Conservation (phyloP, 176 grass and related monocot species). For the Alopecurus myosuroides region DNA sequence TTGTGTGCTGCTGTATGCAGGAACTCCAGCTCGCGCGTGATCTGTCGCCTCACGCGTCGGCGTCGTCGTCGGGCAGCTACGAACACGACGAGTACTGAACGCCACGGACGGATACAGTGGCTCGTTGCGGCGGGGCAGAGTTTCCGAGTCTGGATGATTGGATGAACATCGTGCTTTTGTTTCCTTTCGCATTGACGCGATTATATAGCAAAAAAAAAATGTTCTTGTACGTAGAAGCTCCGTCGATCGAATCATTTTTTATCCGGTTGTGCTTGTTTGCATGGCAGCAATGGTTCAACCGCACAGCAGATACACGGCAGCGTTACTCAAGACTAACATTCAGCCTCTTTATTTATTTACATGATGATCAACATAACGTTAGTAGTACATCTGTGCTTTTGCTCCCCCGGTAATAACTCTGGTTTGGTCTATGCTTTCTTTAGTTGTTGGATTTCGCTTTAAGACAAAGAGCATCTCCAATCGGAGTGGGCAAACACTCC, state of each 20-base stretch:
- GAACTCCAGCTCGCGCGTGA: slow-evolving; percentile 56
- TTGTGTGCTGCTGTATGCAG: slow-evolving; percentile 12
- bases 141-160: background rate
- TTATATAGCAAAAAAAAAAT: background rate
- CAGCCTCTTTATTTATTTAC: background rate
- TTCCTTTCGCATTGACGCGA: background rate
- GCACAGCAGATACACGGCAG: slow-evolving; percentile 2
- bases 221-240: background rate
- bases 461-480: too few species aligned
- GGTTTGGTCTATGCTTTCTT: background rate
- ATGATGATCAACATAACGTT: background rate
- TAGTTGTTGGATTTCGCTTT: too few species aligned
- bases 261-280: slow-evolving; percentile 4
- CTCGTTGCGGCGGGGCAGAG: background rate
- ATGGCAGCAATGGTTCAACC: slow-evolving; percentile 14
- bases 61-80: slow-evolving; percentile 28
- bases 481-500: too few species aligned
- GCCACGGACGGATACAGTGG: background rate
- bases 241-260: slow-evolving; percentile 1
- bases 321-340: background rate
- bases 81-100: slow-evolving; percentile 22
- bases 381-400: background rate
- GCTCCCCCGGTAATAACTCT: background rate
- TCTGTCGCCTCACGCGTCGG: slow-evolving; percentile 25
- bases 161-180: background rate